Evolutionary conservation across 164 flowering plant species (phyloP).

Genomic region (Macadamia integrifolia): DNA sequence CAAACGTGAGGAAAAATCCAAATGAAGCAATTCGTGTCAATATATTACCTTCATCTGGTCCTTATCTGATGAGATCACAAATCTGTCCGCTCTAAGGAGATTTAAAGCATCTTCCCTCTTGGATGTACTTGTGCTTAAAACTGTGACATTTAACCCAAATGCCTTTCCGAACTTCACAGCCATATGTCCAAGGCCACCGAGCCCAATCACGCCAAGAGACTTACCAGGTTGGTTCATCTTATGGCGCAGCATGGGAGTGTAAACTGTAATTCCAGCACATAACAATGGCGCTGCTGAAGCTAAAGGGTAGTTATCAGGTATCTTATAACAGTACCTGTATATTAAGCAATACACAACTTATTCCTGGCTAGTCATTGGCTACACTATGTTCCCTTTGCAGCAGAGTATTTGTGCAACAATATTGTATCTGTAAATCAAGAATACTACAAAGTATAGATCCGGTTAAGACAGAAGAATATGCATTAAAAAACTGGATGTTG

Average conservation of each 20-base stretch:
- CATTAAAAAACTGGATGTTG: too few species aligned
- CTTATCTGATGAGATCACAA: too few species aligned
- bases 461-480: too few species aligned
- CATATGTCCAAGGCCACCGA: constrained; percentile 60
- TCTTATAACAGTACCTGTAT: constrained; percentile 42
- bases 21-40: too few species aligned
- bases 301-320: constrained; percentile 39
- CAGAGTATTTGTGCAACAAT: too few species aligned
- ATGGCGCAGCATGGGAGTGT: constrained; percentile 50
- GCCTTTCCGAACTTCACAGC: constrained; percentile 58
- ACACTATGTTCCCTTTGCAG: too few species aligned
- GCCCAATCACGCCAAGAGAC: constrained; percentile 49
- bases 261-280: constrained; percentile 61
- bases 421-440: too few species aligned
- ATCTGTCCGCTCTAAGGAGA: too few species aligned
- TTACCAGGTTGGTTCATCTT: constrained; percentile 59
- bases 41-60: too few species aligned
- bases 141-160: constrained; percentile 45
- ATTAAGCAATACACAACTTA: not conserved
- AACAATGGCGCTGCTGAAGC: constrained; percentile 50
- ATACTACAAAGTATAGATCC: too few species aligned
- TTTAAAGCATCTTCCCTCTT: constrained; percentile 27
- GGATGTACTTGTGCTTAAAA: constrained; percentile 47
- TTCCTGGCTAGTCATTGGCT: too few species aligned
- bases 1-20: too few species aligned